A percentile compares a stretch with the other conserved stretches of the same genome.
phyloP scores from a whole-genome alignment of 768 basidiomycete genomes.

The Lactarius hatsudake region DNA sequence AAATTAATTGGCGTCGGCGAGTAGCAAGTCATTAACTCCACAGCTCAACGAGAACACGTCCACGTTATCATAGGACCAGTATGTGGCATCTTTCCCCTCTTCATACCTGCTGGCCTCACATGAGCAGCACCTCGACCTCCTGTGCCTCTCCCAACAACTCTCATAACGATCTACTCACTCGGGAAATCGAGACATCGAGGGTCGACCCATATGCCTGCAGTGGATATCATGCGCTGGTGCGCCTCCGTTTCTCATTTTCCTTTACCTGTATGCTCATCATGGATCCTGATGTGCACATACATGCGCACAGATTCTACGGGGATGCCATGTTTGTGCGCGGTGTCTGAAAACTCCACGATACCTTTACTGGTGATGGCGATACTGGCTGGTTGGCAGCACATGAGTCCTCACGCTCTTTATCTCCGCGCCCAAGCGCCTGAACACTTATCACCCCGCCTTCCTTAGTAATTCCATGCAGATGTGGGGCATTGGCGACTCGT shows the following conservation, averaged over 20 bases:
- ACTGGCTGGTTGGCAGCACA: too few relatives aligned
- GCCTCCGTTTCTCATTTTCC: not conserved
- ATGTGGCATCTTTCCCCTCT: conserved; percentile 49
- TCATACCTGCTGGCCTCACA: not conserved
- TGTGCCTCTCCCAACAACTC: conserved; percentile 83
- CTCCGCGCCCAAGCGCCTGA: too few relatives aligned
- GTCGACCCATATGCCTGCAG: conserved; percentile 9
- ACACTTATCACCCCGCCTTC: too few relatives aligned
- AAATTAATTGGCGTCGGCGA: not conserved
- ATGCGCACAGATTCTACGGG: conserved; percentile 14
- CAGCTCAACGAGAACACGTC: conserved; percentile 94
- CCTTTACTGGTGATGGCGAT: not conserved
- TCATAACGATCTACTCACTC: conserved; percentile 54
- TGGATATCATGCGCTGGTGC: conserved; percentile 26
- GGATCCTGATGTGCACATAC: not conserved
- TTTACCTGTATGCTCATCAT: not conserved
- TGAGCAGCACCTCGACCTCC: conserved; percentile 60
- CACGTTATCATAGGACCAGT: conserved; percentile 85
- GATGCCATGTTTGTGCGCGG: conserved; percentile 25
- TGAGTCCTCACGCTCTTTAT: too few relatives aligned
- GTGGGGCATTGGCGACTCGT: too few relatives aligned
- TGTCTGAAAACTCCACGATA: conserved; percentile 24
- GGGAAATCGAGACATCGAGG: conserved; percentile 1
- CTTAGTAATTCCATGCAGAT: too few relatives aligned
- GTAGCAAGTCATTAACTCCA: conserved; percentile 45